Evolutionary conservation across 768 basidiomycete species (phyloP).

Genomic region (Mycena galopus): DNA sequence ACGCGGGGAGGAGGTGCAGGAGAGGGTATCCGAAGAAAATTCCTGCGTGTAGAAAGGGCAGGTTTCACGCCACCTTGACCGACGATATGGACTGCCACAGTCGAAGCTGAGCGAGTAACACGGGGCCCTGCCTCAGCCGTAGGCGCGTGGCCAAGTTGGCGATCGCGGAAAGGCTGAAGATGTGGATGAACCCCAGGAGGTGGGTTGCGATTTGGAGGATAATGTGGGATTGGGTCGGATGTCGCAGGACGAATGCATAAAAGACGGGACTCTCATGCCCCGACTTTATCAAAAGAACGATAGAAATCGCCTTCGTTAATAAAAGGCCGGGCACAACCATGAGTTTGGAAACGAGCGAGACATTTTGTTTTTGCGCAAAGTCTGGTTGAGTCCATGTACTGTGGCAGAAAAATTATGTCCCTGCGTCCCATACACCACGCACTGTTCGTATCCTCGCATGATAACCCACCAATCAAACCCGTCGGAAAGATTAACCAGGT

Average conservation of each 20-base stretch:
- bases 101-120: too few relatives aligned
- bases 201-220: background rate
- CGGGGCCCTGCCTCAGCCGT: background rate
- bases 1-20: constrained; percentile 11
- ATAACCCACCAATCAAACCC: too few relatives aligned
- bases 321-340: background rate
- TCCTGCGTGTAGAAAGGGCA: background rate
- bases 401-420: too few relatives aligned
- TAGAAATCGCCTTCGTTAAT: background rate
- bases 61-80: background rate
- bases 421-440: too few relatives aligned
- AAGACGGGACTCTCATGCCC: background rate
- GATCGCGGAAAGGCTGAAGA: background rate
- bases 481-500: too few relatives aligned
- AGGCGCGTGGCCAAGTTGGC: background rate
- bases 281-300: background rate
- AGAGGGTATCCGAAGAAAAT: background rate
- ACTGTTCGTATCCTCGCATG: too few relatives aligned
- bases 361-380: too few relatives aligned
- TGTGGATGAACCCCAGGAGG: constrained; percentile 3
- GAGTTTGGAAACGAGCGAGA: background rate
- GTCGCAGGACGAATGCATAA: background rate
- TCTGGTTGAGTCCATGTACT: too few relatives aligned
- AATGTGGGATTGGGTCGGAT: background rate
- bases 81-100: too few relatives aligned